Percentiles rank a stretch among this genome's conserved stretches.
These are phyloP conservation scores for Monosporozyma servazzii DNA, from an alignment of 805 yeast genomes.

Conservation along the genomic window DNA sequence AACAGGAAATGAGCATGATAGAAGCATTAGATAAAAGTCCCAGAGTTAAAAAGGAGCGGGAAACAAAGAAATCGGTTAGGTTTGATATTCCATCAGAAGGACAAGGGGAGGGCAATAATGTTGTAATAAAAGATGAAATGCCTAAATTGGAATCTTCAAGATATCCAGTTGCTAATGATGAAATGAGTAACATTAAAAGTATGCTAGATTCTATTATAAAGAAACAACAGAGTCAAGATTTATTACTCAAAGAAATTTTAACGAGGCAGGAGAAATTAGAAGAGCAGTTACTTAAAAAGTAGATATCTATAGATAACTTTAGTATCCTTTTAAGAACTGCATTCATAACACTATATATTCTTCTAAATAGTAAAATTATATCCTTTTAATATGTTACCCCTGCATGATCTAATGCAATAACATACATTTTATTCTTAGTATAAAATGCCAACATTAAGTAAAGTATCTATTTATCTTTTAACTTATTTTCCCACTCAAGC, in stretches of 20 bases:
- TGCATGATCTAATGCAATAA: not conserved
- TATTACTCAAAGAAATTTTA: slow-evolving; percentile 3
- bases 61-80: slow-evolving; percentile 22
- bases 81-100: slow-evolving; percentile 17
- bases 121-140: not conserved
- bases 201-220: slow-evolving; percentile 2
- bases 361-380: not conserved
- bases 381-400: not conserved
- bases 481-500: slow-evolving; percentile 61
- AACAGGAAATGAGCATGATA: slow-evolving; percentile 4
- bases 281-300: not conserved
- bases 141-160: not conserved
- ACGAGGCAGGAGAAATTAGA: slow-evolving; percentile 12
- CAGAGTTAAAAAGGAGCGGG: slow-evolving; percentile 3
- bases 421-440: not conserved
- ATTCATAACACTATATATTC: not conserved
- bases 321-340: not conserved
- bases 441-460: not conserved
- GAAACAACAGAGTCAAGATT: not conserved
- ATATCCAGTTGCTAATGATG: slow-evolving; percentile 1
- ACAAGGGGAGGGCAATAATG: not conserved
- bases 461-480: slow-evolving; percentile 36
- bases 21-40: slow-evolving; percentile 8
- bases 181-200: slow-evolving; percentile 8
- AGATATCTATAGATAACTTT: too few relatives aligned